Percentiles rank a stretch among this genome's conserved stretches.
Conservation (phyloP, 1,284 basidiomycete genomes). For the Trametes sp. region DNA sequence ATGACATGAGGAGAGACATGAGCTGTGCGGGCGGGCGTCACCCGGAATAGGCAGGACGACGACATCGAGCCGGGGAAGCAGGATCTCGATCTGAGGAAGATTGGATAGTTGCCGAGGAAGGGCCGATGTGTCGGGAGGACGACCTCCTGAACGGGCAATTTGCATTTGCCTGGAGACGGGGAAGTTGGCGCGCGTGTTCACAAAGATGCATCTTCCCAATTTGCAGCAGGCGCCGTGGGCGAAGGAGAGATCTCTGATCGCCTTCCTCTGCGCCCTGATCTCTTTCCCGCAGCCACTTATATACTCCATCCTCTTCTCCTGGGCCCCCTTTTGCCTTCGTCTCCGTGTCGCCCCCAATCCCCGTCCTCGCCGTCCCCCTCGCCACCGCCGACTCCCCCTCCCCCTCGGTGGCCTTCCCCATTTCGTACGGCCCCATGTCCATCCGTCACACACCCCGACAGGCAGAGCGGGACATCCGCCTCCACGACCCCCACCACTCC, state of each 20-base stretch:
- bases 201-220: constrained; percentile 30
- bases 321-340: constrained; percentile 46
- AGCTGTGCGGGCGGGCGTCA: constrained; percentile 31
- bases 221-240: constrained; percentile 30
- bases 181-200: constrained; percentile 28
- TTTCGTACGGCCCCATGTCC: constrained; percentile 54
- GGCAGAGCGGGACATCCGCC: constrained; percentile 66
- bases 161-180: constrained; percentile 35
- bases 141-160: constrained; percentile 27
- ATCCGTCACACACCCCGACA: constrained; percentile 68
- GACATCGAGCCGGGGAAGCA: constrained; percentile 30
- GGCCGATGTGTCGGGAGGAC: constrained; percentile 28
- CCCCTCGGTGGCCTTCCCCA: constrained; percentile 39
- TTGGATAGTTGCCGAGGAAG: constrained; percentile 35
- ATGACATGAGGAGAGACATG: constrained; percentile 36
- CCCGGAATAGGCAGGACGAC: constrained; percentile 23
- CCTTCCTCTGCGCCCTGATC: constrained; percentile 49
- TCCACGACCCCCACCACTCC: constrained; percentile 64
- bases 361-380: constrained; percentile 49
- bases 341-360: constrained; percentile 48
- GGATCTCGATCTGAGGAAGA: constrained; percentile 37
- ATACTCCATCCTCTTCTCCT: constrained; percentile 40
- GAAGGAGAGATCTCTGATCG: constrained; percentile 46
- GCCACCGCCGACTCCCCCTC: constrained; percentile 39
- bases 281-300: constrained; percentile 46